Evolutionary conservation across 2,329 filamentous ascomycete genomes (phyloP).

Genomic region (Fusarium torulosum): DNA sequence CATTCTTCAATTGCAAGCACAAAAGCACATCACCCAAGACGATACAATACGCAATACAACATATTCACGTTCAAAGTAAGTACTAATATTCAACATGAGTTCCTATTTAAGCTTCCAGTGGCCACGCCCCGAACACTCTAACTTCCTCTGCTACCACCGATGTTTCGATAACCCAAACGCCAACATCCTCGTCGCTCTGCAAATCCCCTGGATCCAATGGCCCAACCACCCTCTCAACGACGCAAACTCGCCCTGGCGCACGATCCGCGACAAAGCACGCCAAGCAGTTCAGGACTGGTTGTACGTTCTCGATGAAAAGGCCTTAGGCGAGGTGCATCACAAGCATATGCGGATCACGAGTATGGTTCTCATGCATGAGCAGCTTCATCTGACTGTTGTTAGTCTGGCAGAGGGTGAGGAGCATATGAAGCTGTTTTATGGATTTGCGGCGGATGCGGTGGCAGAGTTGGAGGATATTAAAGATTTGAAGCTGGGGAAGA

Average conservation of each 20-base stretch:
- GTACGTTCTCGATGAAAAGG: neutral
- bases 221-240: conserved; percentile 16
- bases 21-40: neutral
- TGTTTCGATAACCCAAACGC: conserved; percentile 20
- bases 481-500: conserved; percentile 11
- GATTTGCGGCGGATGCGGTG: conserved; percentile 27
- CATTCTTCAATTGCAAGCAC: neutral
- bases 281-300: conserved; percentile 11
- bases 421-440: conserved; percentile 30
- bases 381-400: conserved; percentile 20
- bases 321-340: conserved; percentile 8
- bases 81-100: neutral
- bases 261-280: conserved; percentile 10
- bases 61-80: neutral
- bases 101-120: conserved; percentile 23
- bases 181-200: conserved; percentile 15
- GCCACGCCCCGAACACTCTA: neutral
- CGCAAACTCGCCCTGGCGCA: neutral
- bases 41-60: neutral
- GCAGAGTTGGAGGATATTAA: conserved; percentile 2
- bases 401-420: neutral
- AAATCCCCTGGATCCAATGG: conserved; percentile 33
- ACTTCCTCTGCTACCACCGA: conserved; percentile 21
- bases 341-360: conserved; percentile 18
- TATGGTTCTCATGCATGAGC: conserved; percentile 23